Evolutionary conservation across 2,329 filamentous ascomycete genomes (phyloP).

Genomic region (Fusarium chaquense): DNA sequence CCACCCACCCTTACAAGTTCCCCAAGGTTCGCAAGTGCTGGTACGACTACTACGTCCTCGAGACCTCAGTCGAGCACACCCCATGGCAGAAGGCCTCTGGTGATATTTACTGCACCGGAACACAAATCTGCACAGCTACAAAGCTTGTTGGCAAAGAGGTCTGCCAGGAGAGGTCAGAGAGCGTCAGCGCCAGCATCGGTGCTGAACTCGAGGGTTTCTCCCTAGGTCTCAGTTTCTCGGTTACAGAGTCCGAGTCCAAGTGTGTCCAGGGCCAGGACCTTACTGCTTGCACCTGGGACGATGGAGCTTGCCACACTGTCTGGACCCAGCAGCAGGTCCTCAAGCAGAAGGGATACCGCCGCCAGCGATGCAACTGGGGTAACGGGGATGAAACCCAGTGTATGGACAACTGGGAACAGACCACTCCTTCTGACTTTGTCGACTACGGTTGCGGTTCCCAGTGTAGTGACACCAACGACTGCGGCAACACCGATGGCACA

Average conservation of each 20-base stretch:
- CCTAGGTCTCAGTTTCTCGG: neutral
- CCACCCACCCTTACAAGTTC: slow-evolving; percentile 18
- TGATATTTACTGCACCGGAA: slow-evolving; percentile 17
- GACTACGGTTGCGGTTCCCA: slow-evolving; percentile 14
- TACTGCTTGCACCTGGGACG: slow-evolving; percentile 11
- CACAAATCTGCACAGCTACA: slow-evolving; percentile 1
- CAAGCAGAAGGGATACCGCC: slow-evolving; percentile 15
- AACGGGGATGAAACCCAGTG: slow-evolving; percentile 15
- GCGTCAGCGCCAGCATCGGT: slow-evolving; percentile 1
- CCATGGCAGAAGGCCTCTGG: slow-evolving; percentile 17
- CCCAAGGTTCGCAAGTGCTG: slow-evolving; percentile 18
- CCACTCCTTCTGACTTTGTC: slow-evolving; percentile 13
- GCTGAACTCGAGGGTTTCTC: slow-evolving; percentile 2
- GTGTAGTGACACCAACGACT: slow-evolving; percentile 9
- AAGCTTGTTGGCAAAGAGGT: slow-evolving; percentile 12
- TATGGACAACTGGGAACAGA: slow-evolving; percentile 25
- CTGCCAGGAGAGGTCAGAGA: slow-evolving; percentile 5
- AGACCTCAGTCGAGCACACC: slow-evolving; percentile 3
- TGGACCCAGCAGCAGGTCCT: slow-evolving; percentile 26
- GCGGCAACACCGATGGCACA: neutral
- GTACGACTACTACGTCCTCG: slow-evolving; percentile 20
- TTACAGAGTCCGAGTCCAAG: neutral
- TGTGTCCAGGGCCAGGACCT: slow-evolving; percentile 12
- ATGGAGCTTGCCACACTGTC: slow-evolving; percentile 17
- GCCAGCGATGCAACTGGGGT: slow-evolving; percentile 19